Evolutionary conservation across 345 rosid genomes (phyloP).

Genomic region (Citrus mangshanensis): DNA sequence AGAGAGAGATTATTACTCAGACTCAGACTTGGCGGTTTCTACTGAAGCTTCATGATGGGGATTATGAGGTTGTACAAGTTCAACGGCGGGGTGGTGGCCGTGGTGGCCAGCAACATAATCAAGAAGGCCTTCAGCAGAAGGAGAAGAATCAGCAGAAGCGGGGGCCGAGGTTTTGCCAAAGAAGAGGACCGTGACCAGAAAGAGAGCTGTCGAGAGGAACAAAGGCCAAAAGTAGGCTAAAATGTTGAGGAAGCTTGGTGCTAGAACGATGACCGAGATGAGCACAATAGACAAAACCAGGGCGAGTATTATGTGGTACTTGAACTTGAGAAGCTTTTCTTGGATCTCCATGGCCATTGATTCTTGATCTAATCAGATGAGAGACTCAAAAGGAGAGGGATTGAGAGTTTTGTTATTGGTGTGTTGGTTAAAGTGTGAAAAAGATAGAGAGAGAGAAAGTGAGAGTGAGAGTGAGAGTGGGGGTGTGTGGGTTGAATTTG

Average conservation of each 20-base stretch:
- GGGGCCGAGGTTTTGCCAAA: constrained; percentile 50
- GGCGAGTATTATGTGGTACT: constrained; percentile 45
- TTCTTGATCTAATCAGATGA: background rate
- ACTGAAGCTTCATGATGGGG: background rate
- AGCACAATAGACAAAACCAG: constrained; percentile 28
- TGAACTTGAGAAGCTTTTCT: constrained; percentile 52
- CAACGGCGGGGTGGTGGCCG: constrained; percentile 26
- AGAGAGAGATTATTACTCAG: no score
- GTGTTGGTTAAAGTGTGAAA: no score
- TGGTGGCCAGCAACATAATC: constrained; percentile 81
- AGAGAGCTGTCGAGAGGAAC: constrained; percentile 83
- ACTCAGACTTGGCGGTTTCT: background rate
- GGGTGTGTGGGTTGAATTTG: background rate
- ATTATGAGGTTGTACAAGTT: background rate
- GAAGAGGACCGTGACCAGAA: constrained; percentile 66
- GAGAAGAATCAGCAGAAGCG: constrained; percentile 23
- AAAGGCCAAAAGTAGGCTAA: constrained; percentile 89
- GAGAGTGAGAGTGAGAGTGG: background rate
- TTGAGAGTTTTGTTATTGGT: background rate
- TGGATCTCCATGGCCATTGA: constrained; percentile 58
- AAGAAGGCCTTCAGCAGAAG: constrained; percentile 62
- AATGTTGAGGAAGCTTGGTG: constrained; percentile 73
- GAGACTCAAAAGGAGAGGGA: background rate
- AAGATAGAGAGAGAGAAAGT: no score
- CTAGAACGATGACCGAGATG: constrained; percentile 36